Evolutionary conservation across 2,329 filamentous ascomycete genomes (phyloP).

Genomic region (Pestalotiopsis sp.): DNA sequence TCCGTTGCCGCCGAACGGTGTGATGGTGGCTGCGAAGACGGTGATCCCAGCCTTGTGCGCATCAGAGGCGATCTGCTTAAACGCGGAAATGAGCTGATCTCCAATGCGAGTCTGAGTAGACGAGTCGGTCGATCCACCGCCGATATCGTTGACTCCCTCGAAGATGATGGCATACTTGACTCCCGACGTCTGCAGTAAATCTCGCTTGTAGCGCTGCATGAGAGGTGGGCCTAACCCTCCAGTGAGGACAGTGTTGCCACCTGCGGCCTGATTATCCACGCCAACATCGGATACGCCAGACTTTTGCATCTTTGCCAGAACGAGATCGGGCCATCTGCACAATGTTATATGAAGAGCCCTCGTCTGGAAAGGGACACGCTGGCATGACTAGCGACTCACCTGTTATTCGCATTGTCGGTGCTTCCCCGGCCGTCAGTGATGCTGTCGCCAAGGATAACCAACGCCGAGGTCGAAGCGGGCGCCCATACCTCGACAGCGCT

Average conservation of each 20-base stretch:
- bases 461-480: slow-evolving; percentile 41
- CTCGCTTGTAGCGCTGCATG: slow-evolving; percentile 63
- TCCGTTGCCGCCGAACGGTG: slow-evolving; percentile 57
- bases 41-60: slow-evolving; percentile 56
- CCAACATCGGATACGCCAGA: slow-evolving; percentile 51
- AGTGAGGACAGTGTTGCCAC: slow-evolving; percentile 66
- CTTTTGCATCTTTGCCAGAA: slow-evolving; percentile 54
- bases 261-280: slow-evolving; percentile 67
- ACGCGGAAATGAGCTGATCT: slow-evolving; percentile 57
- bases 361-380: background rate
- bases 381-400: slow-evolving; percentile 30
- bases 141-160: slow-evolving; percentile 72
- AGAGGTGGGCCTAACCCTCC: slow-evolving; percentile 66
- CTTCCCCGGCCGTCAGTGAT: slow-evolving; percentile 71
- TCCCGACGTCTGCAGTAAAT: slow-evolving; percentile 60
- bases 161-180: slow-evolving; percentile 67
- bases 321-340: slow-evolving; percentile 57
- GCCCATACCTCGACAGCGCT: slow-evolving; percentile 61
- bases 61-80: slow-evolving; percentile 57
- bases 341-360: slow-evolving; percentile 10
- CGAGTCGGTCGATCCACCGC: slow-evolving; percentile 46
- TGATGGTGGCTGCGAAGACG: slow-evolving; percentile 67
- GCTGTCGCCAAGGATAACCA: slow-evolving; percentile 64
- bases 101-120: slow-evolving; percentile 51
- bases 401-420: slow-evolving; percentile 61